Percentiles rank a stretch among this genome's conserved stretches.
phyloP scores from a whole-genome alignment of 2,329 filamentous ascomycete species.

The Alternaria ventricosa region DNA sequence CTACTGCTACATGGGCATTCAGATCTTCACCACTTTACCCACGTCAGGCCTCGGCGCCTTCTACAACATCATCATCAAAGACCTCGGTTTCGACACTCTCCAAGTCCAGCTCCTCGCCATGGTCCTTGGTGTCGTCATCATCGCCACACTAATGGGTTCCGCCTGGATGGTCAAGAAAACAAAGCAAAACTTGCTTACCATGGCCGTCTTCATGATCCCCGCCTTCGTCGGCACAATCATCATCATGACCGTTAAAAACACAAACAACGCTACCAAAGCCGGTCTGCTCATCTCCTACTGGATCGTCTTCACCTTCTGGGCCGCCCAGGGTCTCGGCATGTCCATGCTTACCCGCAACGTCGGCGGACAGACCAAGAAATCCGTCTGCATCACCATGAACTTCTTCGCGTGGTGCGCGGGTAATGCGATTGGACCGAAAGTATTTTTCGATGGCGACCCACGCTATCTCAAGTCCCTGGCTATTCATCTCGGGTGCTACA shows the following conservation, averaged over 20 bases:
- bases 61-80: conserved; percentile 74
- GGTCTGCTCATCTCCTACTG: conserved; percentile 78
- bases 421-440: conserved; percentile 66
- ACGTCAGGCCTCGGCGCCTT: conserved; percentile 76
- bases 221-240: conserved; percentile 75
- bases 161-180: conserved; percentile 73
- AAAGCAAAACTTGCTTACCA: conserved; percentile 71
- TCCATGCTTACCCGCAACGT: conserved; percentile 73
- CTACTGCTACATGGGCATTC: conserved; percentile 64
- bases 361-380: conserved; percentile 77
- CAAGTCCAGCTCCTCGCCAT: conserved; percentile 77
- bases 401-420: conserved; percentile 74
- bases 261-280: conserved; percentile 63
- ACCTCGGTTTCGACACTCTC: conserved; percentile 68
- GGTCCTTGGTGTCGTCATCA: conserved; percentile 77
- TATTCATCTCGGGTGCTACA: conserved; percentile 73
- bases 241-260: conserved; percentile 70
- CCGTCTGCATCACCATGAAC: conserved; percentile 70
- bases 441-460: conserved; percentile 60
- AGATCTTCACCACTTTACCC: conserved; percentile 74
- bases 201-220: conserved; percentile 70
- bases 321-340: conserved; percentile 70
- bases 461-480: conserved; percentile 73
- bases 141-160: conserved; percentile 70
- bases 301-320: conserved; percentile 79